Percentiles rank a stretch among this genome's conserved stretches.
Evolutionary conservation across 805 yeast genomes (phyloP).

Genomic region (Zygosaccharomyces lentus): DNA sequence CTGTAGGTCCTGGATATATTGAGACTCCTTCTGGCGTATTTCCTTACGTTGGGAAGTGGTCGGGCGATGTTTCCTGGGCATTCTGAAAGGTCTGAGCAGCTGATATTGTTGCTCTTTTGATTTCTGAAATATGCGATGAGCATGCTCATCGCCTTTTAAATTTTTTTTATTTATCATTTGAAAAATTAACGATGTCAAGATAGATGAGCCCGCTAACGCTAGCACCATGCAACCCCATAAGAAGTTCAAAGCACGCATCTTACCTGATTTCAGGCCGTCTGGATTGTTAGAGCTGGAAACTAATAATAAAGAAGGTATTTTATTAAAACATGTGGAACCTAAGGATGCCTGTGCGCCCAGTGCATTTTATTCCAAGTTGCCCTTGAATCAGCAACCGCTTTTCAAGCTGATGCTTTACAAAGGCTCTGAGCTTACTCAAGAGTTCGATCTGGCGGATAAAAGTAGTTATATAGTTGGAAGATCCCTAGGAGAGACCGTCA

Average conservation of each 20-base stretch:
- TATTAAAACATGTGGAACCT: constrained; percentile 40
- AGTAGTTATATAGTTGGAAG: constrained; percentile 39
- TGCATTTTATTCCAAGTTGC: constrained; percentile 18
- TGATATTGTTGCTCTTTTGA: background rate
- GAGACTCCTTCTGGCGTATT: constrained; percentile 36
- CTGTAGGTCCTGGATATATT: constrained; percentile 42
- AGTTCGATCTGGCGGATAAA: constrained; percentile 26
- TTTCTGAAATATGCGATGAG: constrained; percentile 4
- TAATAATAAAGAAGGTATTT: constrained; percentile 34
- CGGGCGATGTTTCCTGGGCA: constrained; percentile 38
- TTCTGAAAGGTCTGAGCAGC: constrained; percentile 10
- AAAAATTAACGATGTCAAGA: background rate
- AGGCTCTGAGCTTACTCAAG: constrained; percentile 22
- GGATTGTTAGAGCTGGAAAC: constrained; percentile 43
- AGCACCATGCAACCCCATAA: background rate
- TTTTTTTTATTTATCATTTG: background rate
- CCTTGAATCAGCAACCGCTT: constrained; percentile 20
- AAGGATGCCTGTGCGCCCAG: constrained; percentile 31
- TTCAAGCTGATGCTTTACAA: constrained; percentile 34
- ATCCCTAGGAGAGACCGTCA: constrained; percentile 23
- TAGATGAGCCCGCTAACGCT: background rate
- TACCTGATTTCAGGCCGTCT: constrained; percentile 38
- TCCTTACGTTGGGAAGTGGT: constrained; percentile 38
- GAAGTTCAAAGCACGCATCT: background rate
- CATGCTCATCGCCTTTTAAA: background rate